phyloP scores from a whole-genome alignment of 202 grass and related monocot species.

The Carex arenaria region DNA sequence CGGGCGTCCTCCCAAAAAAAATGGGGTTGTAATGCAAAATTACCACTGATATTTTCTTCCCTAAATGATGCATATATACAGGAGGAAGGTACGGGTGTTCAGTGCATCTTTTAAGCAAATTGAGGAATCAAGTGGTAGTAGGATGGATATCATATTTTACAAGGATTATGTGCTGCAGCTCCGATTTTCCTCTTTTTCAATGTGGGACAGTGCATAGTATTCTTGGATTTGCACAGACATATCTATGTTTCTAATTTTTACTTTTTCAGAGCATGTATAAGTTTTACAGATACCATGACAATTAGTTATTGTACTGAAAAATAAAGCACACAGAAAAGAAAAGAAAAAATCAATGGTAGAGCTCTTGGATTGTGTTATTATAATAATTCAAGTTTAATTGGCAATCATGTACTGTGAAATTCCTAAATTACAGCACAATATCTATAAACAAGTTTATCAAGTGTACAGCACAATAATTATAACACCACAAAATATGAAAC shows the following conservation, averaged over 20 bases:
- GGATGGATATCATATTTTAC: background rate
- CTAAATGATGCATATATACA: background rate
- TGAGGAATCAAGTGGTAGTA: background rate
- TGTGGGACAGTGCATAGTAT: background rate
- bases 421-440: background rate
- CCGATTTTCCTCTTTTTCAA: background rate
- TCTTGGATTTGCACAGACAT: background rate
- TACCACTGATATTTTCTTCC: background rate
- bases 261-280: background rate
- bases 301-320: background rate
- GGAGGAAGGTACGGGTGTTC: too few species aligned
- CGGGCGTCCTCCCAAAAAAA: background rate
- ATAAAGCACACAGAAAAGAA: background rate
- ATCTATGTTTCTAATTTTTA: background rate
- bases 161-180: background rate
- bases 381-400: background rate
- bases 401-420: background rate
- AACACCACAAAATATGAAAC: conserved; percentile 15
- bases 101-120: background rate
- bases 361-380: background rate
- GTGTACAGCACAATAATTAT: background rate
- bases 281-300: background rate
- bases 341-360: background rate
- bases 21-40: background rate
- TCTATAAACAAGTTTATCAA: background rate